Percentiles rank a stretch among this genome's conserved stretches.
Evolutionary conservation across 164 flowering plant genomes (phyloP).

Genomic region (Vitis labrusca): DNA sequence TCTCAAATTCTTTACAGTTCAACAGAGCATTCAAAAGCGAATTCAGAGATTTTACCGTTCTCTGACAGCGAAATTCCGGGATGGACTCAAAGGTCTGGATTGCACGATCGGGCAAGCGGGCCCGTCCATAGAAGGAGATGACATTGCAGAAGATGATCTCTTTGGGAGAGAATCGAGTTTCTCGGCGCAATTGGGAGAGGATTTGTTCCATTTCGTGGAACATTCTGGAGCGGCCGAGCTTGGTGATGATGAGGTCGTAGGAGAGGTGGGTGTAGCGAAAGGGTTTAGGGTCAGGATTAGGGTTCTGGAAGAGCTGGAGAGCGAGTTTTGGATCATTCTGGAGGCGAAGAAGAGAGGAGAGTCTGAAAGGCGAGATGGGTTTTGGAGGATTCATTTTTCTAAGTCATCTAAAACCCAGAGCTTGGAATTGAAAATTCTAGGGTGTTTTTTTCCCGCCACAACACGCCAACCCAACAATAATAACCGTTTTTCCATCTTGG

Average conservation of each 20-base stretch:
- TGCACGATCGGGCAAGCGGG: conserved; percentile 44
- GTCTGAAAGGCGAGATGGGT: conserved; percentile 54
- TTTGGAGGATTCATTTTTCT: conserved; percentile 12
- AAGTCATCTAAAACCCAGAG: not conserved
- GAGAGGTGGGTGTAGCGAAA: conserved; percentile 55
- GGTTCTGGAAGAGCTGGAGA: conserved; percentile 61
- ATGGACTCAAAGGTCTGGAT: conserved; percentile 46
- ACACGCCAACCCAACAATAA: no score
- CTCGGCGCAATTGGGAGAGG: conserved; percentile 47
- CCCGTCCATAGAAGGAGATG: conserved; percentile 56
- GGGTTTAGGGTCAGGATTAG: conserved; percentile 48
- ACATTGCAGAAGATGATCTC: conserved; percentile 68
- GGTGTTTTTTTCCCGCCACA: no score
- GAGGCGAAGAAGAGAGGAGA: conserved; percentile 66
- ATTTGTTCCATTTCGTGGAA: conserved; percentile 64
- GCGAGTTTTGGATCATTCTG: conserved; percentile 56
- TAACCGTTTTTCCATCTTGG: no score
- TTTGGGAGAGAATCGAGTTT: conserved; percentile 44
- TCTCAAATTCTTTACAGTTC: conserved; percentile 41
- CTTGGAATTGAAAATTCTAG: no score
- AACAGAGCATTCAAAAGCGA: conserved; percentile 52
- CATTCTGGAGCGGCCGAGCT: conserved; percentile 77
- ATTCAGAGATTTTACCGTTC: conserved; percentile 60
- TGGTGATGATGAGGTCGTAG: conserved; percentile 77
- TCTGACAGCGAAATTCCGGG: conserved; percentile 48